phyloP scores from a whole-genome alignment of 225 moss, liverwort and hornwort species.

The Takakia lepidozioides region DNA sequence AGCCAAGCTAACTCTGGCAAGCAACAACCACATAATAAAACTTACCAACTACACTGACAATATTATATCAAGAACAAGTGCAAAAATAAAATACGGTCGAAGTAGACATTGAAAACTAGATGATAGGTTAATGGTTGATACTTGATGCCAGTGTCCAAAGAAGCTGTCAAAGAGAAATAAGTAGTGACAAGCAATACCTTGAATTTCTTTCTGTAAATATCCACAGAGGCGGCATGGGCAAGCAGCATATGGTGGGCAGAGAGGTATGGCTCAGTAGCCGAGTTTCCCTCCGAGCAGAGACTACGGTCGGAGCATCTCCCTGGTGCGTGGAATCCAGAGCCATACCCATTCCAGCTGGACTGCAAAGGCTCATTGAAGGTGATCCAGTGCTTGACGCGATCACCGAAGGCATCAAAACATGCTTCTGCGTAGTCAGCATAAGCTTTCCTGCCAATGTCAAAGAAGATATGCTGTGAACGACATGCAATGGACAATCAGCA shows the following conservation, averaged over 20 bases:
- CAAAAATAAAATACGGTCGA: no score
- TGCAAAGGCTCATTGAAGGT: conserved; percentile 80
- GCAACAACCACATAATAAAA: no score
- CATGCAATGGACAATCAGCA: not conserved
- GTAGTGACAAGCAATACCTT: conserved; percentile 51
- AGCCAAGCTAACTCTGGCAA: no score
- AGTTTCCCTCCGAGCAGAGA: conserved; percentile 42
- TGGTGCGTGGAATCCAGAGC: conserved; percentile 66
- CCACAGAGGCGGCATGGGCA: conserved; percentile 67
- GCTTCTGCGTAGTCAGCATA: conserved; percentile 65
- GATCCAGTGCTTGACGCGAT: conserved; percentile 84
- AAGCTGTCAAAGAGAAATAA: no score
- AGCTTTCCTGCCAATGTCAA: conserved; percentile 30
- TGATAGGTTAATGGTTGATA: no score
- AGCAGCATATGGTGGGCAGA: conserved; percentile 56
- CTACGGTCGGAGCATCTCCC: conserved; percentile 63
- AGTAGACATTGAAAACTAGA: no score
- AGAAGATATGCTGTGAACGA: not conserved
- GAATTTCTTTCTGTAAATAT: conserved; percentile 63
- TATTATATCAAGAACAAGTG: no score
- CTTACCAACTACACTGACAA: no score
- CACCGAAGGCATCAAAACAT: conserved; percentile 77
- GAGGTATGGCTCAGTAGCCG: conserved; percentile 74
- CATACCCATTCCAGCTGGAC: conserved; percentile 45
- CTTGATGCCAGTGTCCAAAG: no score